phyloP scores from a whole-genome alignment of 176 grass and related monocot genomes.

The Dactylis glomerata region DNA sequence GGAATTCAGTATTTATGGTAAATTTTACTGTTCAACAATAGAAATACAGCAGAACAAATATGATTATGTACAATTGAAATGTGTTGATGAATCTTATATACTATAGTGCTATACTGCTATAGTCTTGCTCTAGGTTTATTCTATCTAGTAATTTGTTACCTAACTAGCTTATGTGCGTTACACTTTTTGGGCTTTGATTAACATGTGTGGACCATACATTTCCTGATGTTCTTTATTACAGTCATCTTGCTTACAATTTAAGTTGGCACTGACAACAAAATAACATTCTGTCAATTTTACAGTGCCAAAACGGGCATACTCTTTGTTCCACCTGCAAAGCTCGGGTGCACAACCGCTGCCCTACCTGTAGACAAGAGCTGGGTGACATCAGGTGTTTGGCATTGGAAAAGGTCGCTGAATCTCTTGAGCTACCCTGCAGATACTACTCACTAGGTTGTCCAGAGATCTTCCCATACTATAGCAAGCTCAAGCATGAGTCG shows the following conservation, averaged over 20 bases:
- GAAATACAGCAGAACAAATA: neutral
- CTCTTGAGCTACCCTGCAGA: constrained; percentile 32
- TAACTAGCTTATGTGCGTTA: neutral
- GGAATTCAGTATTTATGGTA: neutral
- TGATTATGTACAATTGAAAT: neutral
- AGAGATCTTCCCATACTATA: constrained; percentile 42
- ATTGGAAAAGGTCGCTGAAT: constrained; percentile 39
- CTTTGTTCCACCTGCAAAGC: constrained; percentile 37
- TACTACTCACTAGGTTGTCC: constrained; percentile 32
- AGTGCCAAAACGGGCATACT: constrained; percentile 43
- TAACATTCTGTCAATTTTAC: neutral
- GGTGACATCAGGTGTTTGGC: constrained; percentile 35
- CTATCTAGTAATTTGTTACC: neutral
- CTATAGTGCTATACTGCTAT: neutral
- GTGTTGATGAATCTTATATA: constrained; percentile 7
- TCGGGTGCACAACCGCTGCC: constrained; percentile 36
- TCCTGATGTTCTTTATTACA: neutral
- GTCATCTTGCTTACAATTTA: neutral
- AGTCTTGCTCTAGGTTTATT: neutral
- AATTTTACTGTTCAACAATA: neutral
- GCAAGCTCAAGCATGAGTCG: constrained; percentile 43
- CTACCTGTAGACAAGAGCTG: constrained; percentile 35
- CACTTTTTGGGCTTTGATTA: neutral
- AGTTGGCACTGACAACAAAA: neutral
- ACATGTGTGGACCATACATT: neutral